These are phyloP conservation scores for Nemophila menziesii DNA, from an alignment of 257 asterid species.

Conservation along the genomic window DNA sequence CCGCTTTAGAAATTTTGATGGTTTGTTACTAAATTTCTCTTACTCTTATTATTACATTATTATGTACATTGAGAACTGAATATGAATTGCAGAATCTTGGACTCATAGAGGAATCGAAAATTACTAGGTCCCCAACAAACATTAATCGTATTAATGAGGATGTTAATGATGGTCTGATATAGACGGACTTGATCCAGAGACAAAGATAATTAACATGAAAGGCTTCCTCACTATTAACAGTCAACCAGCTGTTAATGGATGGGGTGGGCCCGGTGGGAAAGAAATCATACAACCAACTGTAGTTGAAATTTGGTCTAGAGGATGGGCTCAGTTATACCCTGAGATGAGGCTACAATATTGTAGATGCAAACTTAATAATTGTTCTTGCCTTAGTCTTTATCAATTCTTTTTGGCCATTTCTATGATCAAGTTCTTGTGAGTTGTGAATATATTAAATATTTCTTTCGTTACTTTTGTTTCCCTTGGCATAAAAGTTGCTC, in stretches of 20 bases:
- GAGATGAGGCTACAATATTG: no score
- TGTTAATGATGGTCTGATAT: slow-evolving; percentile 89
- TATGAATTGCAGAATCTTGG: slow-evolving; percentile 75
- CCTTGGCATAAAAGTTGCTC: no score
- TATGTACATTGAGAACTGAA: slow-evolving; percentile 9
- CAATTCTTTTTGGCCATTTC: no score
- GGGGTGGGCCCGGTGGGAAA: slow-evolving; percentile 96
- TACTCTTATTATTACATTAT: background rate
- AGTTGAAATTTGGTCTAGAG: slow-evolving; percentile 81
- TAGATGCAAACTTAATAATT: no score
- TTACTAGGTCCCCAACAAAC: slow-evolving; percentile 76
- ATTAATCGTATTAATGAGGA: slow-evolving; percentile 68
- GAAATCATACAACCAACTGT: slow-evolving; percentile 88
- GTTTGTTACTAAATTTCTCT: slow-evolving; percentile 29
- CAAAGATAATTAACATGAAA: slow-evolving; percentile 70
- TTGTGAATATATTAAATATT: no score
- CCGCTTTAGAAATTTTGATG: slow-evolving; percentile 87
- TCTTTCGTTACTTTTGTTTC: no score
- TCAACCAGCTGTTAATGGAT: slow-evolving; percentile 94
- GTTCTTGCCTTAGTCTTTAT: no score
- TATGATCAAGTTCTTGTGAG: no score
- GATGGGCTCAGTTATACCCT: slow-evolving; percentile 77
- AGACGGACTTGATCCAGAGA: slow-evolving; percentile 91
- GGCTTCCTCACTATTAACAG: slow-evolving; percentile 90
- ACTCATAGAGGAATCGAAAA: slow-evolving; percentile 76